phyloP scores from a whole-genome alignment of 441 rosid species.

The Pelargonium australe region DNA sequence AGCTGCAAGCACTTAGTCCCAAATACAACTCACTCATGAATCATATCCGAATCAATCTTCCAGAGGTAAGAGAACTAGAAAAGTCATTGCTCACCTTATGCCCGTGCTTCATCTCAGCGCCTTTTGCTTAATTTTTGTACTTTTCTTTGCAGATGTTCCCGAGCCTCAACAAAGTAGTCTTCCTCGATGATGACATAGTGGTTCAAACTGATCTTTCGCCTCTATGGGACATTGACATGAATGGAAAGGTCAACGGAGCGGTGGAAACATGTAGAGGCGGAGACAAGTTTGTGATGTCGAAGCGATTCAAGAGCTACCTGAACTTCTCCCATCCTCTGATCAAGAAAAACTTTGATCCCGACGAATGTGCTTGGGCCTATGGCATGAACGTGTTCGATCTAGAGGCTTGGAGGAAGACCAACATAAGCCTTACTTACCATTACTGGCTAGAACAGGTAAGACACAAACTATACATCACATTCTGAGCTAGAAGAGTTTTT shows the following conservation, averaged over 20 bases:
- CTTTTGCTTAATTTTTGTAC: not conserved
- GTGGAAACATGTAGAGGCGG: slow-evolving; percentile 80
- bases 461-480: not conserved
- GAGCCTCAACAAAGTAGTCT: slow-evolving; percentile 75
- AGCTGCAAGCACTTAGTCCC: slow-evolving; percentile 90
- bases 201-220: slow-evolving; percentile 89
- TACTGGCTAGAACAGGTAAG: slow-evolving; percentile 88
- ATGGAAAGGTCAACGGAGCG: slow-evolving; percentile 88
- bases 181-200: slow-evolving; percentile 90
- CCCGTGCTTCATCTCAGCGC: too few species aligned
- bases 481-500: too few species aligned
- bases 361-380: slow-evolving; percentile 94
- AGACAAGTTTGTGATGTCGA: slow-evolving; percentile 79
- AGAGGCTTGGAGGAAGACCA: slow-evolving; percentile 79
- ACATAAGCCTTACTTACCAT: slow-evolving; percentile 79
- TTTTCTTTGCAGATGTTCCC: slow-evolving; percentile 67
- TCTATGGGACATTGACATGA: slow-evolving; percentile 78
- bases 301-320: slow-evolving; percentile 72
- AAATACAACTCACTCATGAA: slow-evolving; percentile 90
- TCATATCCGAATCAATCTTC: slow-evolving; percentile 87
- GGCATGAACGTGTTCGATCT: slow-evolving; percentile 93
- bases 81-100: too few species aligned
- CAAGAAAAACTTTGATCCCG: slow-evolving; percentile 50
- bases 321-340: slow-evolving; percentile 87
- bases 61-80: slow-evolving; percentile 47